A percentile compares a stretch with the other conserved stretches of the same genome.
Conservation (phyloP, 2,329 filamentous ascomycete genomes). For the Colletotrichum shisoi region DNA sequence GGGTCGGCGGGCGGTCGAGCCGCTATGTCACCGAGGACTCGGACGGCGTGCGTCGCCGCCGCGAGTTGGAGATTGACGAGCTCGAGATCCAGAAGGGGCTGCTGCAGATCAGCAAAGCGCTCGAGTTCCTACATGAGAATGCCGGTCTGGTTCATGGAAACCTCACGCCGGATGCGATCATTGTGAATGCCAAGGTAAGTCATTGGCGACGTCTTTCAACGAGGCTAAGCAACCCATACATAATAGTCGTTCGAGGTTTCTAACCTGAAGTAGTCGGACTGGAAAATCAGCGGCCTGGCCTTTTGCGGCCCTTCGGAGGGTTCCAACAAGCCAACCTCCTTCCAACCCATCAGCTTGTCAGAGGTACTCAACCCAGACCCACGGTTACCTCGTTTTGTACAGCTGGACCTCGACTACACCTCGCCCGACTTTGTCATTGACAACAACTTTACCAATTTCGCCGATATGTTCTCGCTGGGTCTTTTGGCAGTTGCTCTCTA, state of each 20-base stretch:
- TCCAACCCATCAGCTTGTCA: conserved; percentile 80
- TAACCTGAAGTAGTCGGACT: conserved; percentile 75
- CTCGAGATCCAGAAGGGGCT: conserved; percentile 97
- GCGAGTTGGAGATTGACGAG: conserved; percentile 93
- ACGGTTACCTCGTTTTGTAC: conserved; percentile 80
- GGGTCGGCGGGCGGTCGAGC: conserved; percentile 74
- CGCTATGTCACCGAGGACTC: conserved; percentile 83
- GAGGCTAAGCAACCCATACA: neutral
- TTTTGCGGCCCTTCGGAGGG: conserved; percentile 85
- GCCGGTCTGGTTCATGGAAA: conserved; percentile 94
- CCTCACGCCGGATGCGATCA: conserved; percentile 88
- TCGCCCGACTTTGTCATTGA: conserved; percentile 96
- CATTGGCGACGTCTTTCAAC: neutral
- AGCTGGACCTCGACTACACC: conserved; percentile 90
- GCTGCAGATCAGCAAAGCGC: conserved; percentile 88
- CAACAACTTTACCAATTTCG: conserved; percentile 80
- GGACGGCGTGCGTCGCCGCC: conserved; percentile 74
- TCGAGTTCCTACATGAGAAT: conserved; percentile 95
- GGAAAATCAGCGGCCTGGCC: conserved; percentile 95
- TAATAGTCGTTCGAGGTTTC: conserved; percentile 17
- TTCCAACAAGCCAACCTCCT: conserved; percentile 76
- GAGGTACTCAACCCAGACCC: conserved; percentile 88
- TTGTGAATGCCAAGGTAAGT: conserved; percentile 88
- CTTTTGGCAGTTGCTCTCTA: conserved; percentile 89
- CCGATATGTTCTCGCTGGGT: conserved; percentile 94